phyloP scores from a whole-genome alignment of 352 stramenopile genomes.

The Pythium phragmiticola region DNA sequence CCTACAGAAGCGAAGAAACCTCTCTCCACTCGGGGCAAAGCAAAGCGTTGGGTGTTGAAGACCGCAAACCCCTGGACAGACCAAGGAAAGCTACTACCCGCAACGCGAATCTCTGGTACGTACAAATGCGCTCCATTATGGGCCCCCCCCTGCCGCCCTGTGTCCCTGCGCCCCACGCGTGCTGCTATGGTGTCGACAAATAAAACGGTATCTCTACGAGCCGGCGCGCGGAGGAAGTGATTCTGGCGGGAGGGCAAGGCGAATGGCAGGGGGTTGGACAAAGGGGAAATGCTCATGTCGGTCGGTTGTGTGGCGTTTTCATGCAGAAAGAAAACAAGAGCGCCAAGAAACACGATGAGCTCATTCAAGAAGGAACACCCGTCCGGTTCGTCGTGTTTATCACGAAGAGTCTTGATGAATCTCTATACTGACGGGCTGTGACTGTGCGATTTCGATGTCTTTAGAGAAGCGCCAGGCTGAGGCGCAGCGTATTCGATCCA shows the following conservation, averaged over 20 bases:
- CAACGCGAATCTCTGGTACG: slow-evolving; percentile 19
- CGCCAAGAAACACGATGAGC: slow-evolving; percentile 51
- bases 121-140: not conserved
- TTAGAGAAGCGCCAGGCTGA: slow-evolving; percentile 97
- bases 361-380: slow-evolving; percentile 92
- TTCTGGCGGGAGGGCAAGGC: not conserved
- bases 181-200: not conserved
- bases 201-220: not conserved
- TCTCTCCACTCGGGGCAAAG: slow-evolving; percentile 16
- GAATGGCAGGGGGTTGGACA: not conserved
- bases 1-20: slow-evolving; percentile 28
- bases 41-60: slow-evolving; percentile 24
- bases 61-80: slow-evolving; percentile 19
- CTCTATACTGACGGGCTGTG: not conserved
- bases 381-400: slow-evolving; percentile 59
- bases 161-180: no score
- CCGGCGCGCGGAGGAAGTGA: not conserved
- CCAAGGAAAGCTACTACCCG: slow-evolving; percentile 11
- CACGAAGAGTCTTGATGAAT: not conserved
- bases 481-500: slow-evolving; percentile 96
- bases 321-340: slow-evolving; percentile 11
- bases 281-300: not conserved
- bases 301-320: not conserved
- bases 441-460: not conserved
- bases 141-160: not conserved